Evolutionary conservation across 2,329 filamentous ascomycete species (phyloP).

Genomic region (Zymoseptoria tritici): DNA sequence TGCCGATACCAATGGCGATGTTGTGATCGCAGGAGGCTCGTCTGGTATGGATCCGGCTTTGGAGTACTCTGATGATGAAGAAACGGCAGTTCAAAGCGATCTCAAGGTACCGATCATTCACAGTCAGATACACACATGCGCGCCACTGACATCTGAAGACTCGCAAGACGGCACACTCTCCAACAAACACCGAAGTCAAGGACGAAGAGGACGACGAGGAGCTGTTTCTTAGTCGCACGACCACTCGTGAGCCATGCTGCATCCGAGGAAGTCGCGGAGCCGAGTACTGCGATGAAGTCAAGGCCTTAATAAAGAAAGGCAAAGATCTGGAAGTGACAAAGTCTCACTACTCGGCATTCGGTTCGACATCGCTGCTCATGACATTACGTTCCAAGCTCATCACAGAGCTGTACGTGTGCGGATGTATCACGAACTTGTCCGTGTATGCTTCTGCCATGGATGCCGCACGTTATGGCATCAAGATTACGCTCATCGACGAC

Average conservation of each 20-base stretch:
- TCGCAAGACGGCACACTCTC: not conserved
- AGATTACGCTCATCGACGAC: constrained; percentile 81
- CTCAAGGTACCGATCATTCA: constrained; percentile 6
- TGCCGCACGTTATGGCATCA: constrained; percentile 77
- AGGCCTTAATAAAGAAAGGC: constrained; percentile 43
- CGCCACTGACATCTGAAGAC: not conserved
- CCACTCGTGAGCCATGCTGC: constrained; percentile 36
- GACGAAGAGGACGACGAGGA: constrained; percentile 37
- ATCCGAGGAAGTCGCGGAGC: constrained; percentile 39
- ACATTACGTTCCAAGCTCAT: constrained; percentile 78
- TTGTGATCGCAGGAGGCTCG: constrained; percentile 19
- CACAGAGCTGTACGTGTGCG: constrained; percentile 83
- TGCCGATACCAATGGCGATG: constrained; percentile 17
- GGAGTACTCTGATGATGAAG: not conserved
- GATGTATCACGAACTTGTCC: constrained; percentile 77
- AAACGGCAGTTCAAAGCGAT: constrained; percentile 2
- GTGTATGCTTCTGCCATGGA: constrained; percentile 89
- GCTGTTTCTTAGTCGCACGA: constrained; percentile 36
- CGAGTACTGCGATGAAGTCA: constrained; percentile 44
- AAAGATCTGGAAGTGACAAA: constrained; percentile 56
- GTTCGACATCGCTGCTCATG: constrained; percentile 63
- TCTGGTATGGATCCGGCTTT: constrained; percentile 2
- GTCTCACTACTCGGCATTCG: constrained; percentile 81
- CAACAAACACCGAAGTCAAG: not conserved
- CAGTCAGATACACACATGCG: not conserved